Percentiles rank a stretch among this genome's conserved stretches.
These are phyloP conservation scores for Alnus rubra DNA, from an alignment of 306 rosid genomes.

Conservation along the genomic window DNA sequence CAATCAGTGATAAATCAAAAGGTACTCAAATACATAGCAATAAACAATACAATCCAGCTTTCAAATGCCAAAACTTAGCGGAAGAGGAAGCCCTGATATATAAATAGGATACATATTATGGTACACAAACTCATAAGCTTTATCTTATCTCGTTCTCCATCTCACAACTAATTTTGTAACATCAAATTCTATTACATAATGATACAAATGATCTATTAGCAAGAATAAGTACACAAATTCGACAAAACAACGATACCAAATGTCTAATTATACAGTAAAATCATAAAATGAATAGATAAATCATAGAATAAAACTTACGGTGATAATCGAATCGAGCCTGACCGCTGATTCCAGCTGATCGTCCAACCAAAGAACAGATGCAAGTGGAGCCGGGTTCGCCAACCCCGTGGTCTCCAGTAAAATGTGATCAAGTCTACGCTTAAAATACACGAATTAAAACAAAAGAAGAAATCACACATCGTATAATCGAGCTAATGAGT, in stretches of 20 bases:
- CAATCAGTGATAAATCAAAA: neutral
- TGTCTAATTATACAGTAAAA: neutral
- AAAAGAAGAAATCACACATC: neutral
- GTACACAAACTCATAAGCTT: neutral
- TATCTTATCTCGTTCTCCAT: neutral
- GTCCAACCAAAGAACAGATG: slow-evolving; percentile 95
- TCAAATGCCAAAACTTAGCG: neutral
- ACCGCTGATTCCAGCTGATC: slow-evolving; percentile 86
- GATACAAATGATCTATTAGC: neutral
- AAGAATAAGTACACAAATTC: neutral
- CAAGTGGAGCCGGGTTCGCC: slow-evolving; percentile 98
- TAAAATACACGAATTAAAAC: neutral
- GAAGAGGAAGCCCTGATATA: neutral
- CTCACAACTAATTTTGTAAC: neutral
- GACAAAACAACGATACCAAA: neutral
- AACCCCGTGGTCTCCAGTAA: slow-evolving; percentile 95
- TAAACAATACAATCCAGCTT: neutral
- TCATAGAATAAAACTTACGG: slow-evolving; percentile 51
- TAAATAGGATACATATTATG: neutral
- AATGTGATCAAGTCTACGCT: slow-evolving; percentile 81
- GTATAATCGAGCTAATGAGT: neutral
- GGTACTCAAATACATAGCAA: neutral
- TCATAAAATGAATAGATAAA: neutral
- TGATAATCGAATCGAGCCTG: slow-evolving; percentile 87
- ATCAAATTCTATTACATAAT: neutral